A percentile compares a stretch with the other conserved stretches of the same genome.
These are phyloP conservation scores for Metschnikowia baotianmanensis DNA, from an alignment of 805 yeast genomes.

Conservation along the genomic window DNA sequence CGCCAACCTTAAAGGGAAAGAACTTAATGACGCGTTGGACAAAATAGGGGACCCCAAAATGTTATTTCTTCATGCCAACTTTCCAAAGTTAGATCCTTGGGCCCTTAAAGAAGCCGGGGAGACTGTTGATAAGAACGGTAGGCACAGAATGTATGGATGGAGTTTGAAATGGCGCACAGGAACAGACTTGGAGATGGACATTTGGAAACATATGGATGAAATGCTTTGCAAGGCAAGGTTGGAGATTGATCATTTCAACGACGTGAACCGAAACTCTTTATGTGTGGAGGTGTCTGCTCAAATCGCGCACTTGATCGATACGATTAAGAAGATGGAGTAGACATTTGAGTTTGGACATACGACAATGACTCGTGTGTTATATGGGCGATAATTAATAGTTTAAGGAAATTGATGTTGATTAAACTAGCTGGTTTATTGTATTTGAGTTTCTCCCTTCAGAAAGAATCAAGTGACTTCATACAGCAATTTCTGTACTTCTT, in stretches of 20 bases:
- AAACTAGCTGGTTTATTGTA: too few relatives aligned
- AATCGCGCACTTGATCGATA: conserved; percentile 36
- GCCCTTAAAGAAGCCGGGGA: conserved; percentile 42
- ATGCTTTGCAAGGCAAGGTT: conserved; percentile 52
- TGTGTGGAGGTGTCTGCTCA: conserved; percentile 53
- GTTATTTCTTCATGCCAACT: conserved; percentile 63
- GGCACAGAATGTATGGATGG: conserved; percentile 59
- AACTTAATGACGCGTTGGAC: conserved; percentile 6
- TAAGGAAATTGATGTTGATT: too few relatives aligned
- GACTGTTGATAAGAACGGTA: conserved; percentile 40
- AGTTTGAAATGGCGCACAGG: conserved; percentile 52
- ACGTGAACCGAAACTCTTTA: conserved; percentile 39
- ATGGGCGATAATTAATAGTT: too few relatives aligned
- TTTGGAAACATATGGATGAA: conserved; percentile 57
- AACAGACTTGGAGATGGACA: conserved; percentile 56
- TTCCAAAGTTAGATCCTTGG: conserved; percentile 67
- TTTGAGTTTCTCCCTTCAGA: too few relatives aligned
- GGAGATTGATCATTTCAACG: conserved; percentile 43
- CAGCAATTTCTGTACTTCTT: too few relatives aligned
- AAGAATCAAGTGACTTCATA: too few relatives aligned
- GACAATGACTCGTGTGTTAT: too few relatives aligned
- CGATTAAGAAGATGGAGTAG: conserved; percentile 30
- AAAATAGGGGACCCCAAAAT: conserved; percentile 20
- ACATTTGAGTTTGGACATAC: too few relatives aligned
- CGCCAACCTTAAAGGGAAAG: conserved; percentile 7